Conservation (phyloP, 495 filamentous ascomycete genomes). For the Mytilinidion resinicola region DNA sequence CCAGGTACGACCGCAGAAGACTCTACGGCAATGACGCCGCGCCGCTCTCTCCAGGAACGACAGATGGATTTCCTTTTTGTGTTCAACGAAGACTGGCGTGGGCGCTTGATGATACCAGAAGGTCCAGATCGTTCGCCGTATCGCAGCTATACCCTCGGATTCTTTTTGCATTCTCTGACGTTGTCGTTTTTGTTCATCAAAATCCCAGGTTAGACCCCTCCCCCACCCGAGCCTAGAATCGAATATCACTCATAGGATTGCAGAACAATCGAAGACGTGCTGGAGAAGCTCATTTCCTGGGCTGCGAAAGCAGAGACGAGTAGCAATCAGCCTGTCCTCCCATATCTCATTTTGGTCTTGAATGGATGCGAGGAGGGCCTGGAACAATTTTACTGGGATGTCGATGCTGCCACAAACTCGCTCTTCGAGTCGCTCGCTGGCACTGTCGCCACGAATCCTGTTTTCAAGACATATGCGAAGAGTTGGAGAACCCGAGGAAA, state of each 20-base stretch:
- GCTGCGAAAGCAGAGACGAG: conserved; percentile 32
- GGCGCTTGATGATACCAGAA: conserved; percentile 7
- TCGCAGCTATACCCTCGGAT: conserved; percentile 34
- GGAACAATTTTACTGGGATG: conserved; percentile 14
- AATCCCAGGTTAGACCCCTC: conserved; percentile 29
- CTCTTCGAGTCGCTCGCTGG: conserved; percentile 12
- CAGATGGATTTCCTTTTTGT: background rate
- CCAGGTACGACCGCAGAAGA: conserved; percentile 4
- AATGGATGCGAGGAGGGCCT: conserved; percentile 30
- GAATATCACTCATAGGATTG: background rate
- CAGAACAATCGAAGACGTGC: conserved; percentile 29
- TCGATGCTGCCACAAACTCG: conserved; percentile 5
- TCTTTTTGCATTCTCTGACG: conserved; percentile 36
- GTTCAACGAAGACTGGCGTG: background rate
- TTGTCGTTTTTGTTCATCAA: conserved; percentile 31
- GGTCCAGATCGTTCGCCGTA: conserved; percentile 25
- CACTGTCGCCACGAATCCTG: conserved; percentile 11
- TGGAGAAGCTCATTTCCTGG: conserved; percentile 29
- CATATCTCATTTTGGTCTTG: conserved; percentile 33
- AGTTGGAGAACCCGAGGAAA: conserved; percentile 14
- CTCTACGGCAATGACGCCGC: conserved; percentile 10
- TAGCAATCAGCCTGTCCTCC: conserved; percentile 36
- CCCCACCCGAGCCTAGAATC: background rate
- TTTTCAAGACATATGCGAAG: conserved; percentile 10
- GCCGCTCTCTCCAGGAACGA: background rate